Evolutionary conservation across 352 stramenopile genomes (phyloP).

Genomic region (Phytophthora podocarpi): DNA sequence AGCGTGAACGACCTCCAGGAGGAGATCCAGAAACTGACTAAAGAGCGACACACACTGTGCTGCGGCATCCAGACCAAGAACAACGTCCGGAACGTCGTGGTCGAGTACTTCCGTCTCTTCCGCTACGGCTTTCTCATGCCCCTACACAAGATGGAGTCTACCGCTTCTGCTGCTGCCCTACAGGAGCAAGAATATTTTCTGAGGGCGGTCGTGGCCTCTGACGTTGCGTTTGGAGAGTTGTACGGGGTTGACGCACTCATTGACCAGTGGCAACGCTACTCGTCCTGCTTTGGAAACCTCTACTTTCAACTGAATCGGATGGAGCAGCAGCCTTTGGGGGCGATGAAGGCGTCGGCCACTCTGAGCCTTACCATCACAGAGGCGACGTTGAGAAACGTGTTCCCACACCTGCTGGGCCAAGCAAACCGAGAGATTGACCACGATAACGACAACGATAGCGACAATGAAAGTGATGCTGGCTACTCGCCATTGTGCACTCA

Average conservation of each 20-base stretch:
- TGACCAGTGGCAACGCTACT: slow-evolving; percentile 41
- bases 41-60: slow-evolving; percentile 7
- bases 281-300: slow-evolving; percentile 22
- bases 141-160: background rate
- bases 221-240: slow-evolving; percentile 26
- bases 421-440: too few relatives aligned
- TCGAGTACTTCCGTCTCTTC: slow-evolving; percentile 30
- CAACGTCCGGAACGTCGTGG: slow-evolving; percentile 12
- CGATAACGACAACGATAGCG: too few relatives aligned
- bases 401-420: slow-evolving; percentile 11
- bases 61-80: slow-evolving; percentile 17
- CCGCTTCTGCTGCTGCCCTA: background rate
- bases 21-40: slow-evolving; percentile 23
- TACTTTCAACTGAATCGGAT: slow-evolving; percentile 32
- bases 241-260: slow-evolving; percentile 15
- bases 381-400: slow-evolving; percentile 13
- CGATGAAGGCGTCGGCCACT: slow-evolving; percentile 2
- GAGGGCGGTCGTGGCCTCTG: slow-evolving; percentile 11
- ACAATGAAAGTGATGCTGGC: background rate
- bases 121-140: slow-evolving; percentile 16
- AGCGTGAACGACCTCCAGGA: slow-evolving; percentile 24
- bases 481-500: background rate
- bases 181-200: slow-evolving; percentile 31
- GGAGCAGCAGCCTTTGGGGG: slow-evolving; percentile 8
- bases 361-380: slow-evolving; percentile 23